Evolutionary conservation across 768 basidiomycete genomes (phyloP).

Genomic region (Termitomyces eurrhizus): DNA sequence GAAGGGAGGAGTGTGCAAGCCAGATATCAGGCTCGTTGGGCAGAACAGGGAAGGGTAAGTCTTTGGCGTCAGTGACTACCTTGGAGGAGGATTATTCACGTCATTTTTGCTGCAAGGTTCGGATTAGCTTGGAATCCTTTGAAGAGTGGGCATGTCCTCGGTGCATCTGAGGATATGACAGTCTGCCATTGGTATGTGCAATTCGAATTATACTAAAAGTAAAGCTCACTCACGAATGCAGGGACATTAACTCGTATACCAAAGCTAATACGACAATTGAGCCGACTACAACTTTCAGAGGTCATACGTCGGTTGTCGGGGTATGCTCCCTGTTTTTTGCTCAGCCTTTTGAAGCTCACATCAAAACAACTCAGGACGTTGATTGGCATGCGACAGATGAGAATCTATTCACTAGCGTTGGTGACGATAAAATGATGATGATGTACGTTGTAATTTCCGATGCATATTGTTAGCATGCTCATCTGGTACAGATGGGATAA

Average conservation of each 20-base stretch:
- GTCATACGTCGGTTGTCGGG: constrained; percentile 89
- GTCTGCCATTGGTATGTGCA: constrained; percentile 82
- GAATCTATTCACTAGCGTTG: constrained; percentile 88
- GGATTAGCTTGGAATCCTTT: constrained; percentile 91
- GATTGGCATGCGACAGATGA: constrained; percentile 90
- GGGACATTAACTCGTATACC: constrained; percentile 90
- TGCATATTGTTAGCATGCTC: not conserved
- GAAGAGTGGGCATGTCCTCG: constrained; percentile 80
- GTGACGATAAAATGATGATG: constrained; percentile 93
- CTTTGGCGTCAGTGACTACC: not conserved
- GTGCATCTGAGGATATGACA: constrained; percentile 94
- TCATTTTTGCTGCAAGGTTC: constrained; percentile 50
- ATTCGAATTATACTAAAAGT: not conserved
- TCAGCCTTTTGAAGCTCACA: not conserved
- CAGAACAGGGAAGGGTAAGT: constrained; percentile 91
- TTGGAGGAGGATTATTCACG: not conserved
- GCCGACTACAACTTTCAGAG: constrained; percentile 78
- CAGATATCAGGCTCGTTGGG: constrained; percentile 87
- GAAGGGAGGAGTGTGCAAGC: constrained; percentile 77
- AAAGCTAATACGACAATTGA: constrained; percentile 79
- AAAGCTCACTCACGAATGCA: constrained; percentile 26
- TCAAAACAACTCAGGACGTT: constrained; percentile 63
- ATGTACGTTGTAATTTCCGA: constrained; percentile 55
- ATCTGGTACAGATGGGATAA: constrained; percentile 80
- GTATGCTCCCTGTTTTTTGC: constrained; percentile 40